Base-by-base conservation (phyloP, 306 rosid genomes). In the Sicyos baderoa region DNA sequence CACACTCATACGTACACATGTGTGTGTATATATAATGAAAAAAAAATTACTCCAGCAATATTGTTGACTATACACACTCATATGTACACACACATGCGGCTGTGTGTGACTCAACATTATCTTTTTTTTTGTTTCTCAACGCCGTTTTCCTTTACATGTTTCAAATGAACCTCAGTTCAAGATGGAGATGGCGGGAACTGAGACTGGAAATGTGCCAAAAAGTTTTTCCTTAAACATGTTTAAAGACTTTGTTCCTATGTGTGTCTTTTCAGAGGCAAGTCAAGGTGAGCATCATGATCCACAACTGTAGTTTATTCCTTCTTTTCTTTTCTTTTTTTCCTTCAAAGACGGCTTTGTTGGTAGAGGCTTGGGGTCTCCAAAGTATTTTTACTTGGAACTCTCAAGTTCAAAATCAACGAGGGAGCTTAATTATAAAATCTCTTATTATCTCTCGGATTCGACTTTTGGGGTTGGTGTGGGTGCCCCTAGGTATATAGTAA, bases 231-330 rank as follows among this genome's bases (percentile, higher is more conserved):
- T 93, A 86, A 93, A 90, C 75, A 90, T 90, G 99, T 88, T 81
- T 23, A 86, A 93, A 74, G 99, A 93, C 80, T 86, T 93, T 8
- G 88, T 93, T 82, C 99, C 99, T 10, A 90, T 93, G 99, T 86
- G 87, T 17, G 88, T 93, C 42, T 88, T 93, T 76, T 90, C 97
- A 0, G 99, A 93, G 82, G 45, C 91, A 77, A 86, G 79, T 77
- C 97, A 88, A 82, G 97, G 99, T 89, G 77, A 86, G 82, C 70
- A 56, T 74, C 71, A 59, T 54, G 45, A 76, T 64, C 42, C 70
- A 27, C 53, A 27, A 45, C 50, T 44, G 60, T 56, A 14, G 60
- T 61, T n/a, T 9, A 37, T 53, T 68, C 32, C 45, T 25, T 25
- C 29, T 25, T 25, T 25, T 25, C 2, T 54, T 62, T 35, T 48